phyloP scores from a whole-genome alignment of 208 protist genomes.

The Leishmania lainsoni region DNA sequence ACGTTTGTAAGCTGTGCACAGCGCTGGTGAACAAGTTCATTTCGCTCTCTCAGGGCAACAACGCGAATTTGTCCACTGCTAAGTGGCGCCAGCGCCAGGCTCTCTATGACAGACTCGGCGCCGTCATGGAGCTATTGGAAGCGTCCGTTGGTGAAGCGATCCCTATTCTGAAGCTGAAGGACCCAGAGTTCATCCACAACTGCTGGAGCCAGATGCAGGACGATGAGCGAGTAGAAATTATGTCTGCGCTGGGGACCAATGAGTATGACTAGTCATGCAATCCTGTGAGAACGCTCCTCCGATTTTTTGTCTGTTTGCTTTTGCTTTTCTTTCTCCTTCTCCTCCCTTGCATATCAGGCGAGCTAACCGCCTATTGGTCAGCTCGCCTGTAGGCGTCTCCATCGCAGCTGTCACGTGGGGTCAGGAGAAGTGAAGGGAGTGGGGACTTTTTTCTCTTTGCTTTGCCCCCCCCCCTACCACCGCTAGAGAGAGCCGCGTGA shows the following conservation, averaged over 20 bases:
- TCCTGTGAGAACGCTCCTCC: neutral
- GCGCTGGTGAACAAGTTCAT: conserved; percentile 87
- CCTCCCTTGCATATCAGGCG: neutral
- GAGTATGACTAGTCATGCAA: conserved; percentile 21
- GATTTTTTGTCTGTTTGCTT: neutral
- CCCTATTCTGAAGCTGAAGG: conserved; percentile 74
- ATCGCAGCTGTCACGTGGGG: no score
- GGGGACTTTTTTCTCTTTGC: neutral
- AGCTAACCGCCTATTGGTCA: neutral
- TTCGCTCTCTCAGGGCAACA: conserved; percentile 70
- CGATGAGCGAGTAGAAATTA: conserved; percentile 82
- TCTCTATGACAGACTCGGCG: conserved; percentile 75
- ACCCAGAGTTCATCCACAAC: conserved; percentile 80
- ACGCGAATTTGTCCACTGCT: conserved; percentile 77
- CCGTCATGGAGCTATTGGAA: conserved; percentile 90
- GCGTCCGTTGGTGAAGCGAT: conserved; percentile 88
- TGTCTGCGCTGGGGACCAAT: conserved; percentile 62
- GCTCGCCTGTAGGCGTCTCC: neutral
- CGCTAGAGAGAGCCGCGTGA: neutral
- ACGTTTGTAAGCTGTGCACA: conserved; percentile 89
- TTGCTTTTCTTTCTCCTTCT: neutral
- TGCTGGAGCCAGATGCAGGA: conserved; percentile 86
- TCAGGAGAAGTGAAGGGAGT: neutral
- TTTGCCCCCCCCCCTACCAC: neutral
- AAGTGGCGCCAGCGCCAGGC: conserved; percentile 87